Evolutionary conservation across 108 stramenopile species (phyloP), one percentile per base, ranked within the genome.

Genomic region (Halocafeteria seosinensis): DNA sequence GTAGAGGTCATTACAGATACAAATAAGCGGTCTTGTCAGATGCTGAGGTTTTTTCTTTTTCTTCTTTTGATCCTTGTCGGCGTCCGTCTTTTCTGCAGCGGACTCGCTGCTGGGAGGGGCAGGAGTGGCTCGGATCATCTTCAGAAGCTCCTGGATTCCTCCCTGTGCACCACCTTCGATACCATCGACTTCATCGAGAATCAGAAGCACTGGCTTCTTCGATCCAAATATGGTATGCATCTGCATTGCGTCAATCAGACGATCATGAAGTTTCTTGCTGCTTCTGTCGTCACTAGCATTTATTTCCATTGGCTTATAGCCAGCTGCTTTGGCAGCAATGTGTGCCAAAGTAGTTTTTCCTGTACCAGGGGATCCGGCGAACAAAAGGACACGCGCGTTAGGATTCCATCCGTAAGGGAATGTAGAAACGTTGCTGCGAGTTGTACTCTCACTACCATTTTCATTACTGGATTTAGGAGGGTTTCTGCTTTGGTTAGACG

Each of bases 301-400:
- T 55, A 97, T 78, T 71, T 97, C 95, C 30, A 90, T 55, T 6
- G 86, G 85, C 26, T 87, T 75, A 69, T 94, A 94, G 17, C 95
- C 95, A 17, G 86, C 86, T 55, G 90, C 88, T 27, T 70, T 65
- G 52, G 83, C 86, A 53, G 88, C 76, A 29, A 94, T 80, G 59
- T 94, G 93, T n/a, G 95, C 95, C 72, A 98, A 69, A 12, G 92
- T 94, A 12, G 90, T 89, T 76, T 98, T 98, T 27, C 95, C 95
- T 3, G 86, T 85, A 8, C 95, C 95, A 1, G 95, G 90, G 17
- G 91, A 88, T 8, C 84, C 89, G 25, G 81, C 78, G 3, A 98
- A 80, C 62, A 98, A 69, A 66, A 98, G 85, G 23, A 91, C 85
- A 23, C 87, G 53, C 38, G 81, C 74, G 52, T 82, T 80, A 0